Evolutionary conservation across 345 rosid species (phyloP).

Genomic region (Citrus reticulata): DNA sequence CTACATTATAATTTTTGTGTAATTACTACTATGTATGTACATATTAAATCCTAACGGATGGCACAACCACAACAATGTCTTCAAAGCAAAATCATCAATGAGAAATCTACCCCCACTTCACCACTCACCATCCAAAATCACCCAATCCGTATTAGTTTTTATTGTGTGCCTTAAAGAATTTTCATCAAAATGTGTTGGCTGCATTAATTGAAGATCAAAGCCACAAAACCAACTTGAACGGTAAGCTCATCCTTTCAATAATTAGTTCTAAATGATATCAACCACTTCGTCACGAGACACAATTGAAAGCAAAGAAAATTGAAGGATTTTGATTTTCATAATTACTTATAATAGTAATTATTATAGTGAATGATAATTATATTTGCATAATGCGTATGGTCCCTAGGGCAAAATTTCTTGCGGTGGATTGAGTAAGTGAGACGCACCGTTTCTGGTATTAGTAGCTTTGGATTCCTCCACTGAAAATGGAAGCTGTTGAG

Average conservation of each 20-base stretch:
- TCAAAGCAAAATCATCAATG: background rate
- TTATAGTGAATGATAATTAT: background rate
- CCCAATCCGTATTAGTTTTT: background rate
- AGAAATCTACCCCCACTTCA: background rate
- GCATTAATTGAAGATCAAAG: background rate
- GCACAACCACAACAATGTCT: background rate
- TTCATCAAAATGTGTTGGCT: background rate
- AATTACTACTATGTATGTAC: background rate
- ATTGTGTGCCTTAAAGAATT: background rate
- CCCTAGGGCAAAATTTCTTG: background rate
- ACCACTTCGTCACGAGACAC: background rate
- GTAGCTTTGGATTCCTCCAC: constrained; percentile 20
- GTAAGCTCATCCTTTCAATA: background rate
- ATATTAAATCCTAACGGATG: background rate
- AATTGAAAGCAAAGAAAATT: too few relatives aligned
- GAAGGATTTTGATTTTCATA: too few relatives aligned
- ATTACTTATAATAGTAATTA: too few relatives aligned
- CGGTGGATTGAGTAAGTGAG: background rate
- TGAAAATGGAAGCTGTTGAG: constrained; percentile 13
- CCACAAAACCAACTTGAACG: background rate
- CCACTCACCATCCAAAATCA: background rate
- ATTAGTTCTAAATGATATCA: background rate
- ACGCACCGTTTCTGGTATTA: constrained; percentile 3
- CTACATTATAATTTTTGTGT: background rate
- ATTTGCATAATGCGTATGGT: background rate